These are phyloP conservation scores for Detonula confervacea DNA, from an alignment of 352 stramenopile genomes.

Conservation along the genomic window DNA sequence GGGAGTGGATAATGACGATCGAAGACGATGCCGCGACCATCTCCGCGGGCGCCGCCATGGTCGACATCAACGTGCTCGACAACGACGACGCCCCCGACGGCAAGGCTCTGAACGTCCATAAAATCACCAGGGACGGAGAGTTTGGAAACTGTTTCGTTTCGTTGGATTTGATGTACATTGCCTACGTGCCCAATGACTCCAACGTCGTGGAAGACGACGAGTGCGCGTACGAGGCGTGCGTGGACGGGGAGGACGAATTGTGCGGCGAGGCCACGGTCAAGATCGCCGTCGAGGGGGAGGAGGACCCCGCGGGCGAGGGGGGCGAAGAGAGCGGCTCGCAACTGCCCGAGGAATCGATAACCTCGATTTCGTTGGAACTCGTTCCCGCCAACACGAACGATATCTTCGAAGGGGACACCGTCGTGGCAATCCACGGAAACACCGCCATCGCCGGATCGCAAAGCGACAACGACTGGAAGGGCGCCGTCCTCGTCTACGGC, in stretches of 20 bases:
- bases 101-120: neutral
- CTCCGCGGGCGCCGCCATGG: neutral
- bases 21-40: too few species aligned
- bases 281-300: neutral
- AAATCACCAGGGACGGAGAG: neutral
- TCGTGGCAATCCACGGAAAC: constrained; percentile 33
- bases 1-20: too few species aligned
- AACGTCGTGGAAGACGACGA: neutral
- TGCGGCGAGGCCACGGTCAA: neutral
- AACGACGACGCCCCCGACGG: neutral
- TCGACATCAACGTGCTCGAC: neutral
- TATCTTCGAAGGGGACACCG: neutral
- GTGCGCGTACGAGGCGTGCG: constrained; percentile 19
- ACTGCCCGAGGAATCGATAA: neutral
- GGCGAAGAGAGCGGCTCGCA: neutral
- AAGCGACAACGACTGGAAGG: neutral
- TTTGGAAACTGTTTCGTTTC: constrained; percentile 8
- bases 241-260: neutral
- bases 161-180: constrained; percentile 1
- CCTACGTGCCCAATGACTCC: neutral
- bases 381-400: neutral
- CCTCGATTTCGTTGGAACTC: neutral
- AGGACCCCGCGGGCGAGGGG: neutral
- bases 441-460: constrained; percentile 26
- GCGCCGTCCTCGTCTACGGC: neutral